Base-by-base conservation (phyloP, 495 filamentous ascomycete species). In the Corynascus novoguineensis region DNA sequence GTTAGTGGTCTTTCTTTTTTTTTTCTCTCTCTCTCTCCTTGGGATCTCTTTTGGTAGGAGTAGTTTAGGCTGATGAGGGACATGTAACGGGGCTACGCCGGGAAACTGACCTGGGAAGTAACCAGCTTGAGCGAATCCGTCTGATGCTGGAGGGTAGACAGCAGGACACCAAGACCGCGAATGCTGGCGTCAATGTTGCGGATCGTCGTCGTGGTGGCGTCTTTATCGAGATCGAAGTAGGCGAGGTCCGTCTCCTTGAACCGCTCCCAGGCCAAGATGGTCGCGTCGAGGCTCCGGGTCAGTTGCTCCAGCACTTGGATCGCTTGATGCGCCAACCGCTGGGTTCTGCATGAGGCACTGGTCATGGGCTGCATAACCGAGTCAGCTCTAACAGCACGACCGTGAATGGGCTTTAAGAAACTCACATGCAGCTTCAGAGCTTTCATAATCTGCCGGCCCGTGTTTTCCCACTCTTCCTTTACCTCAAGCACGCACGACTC, bases 391-490 rank as follows among this genome's bases (percentile, higher is more conserved):
- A 17, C 3, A 21, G 5, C 3, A 17, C 8, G 11, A 7, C 6
- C 7, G 38, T 41, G 22, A 9, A 21, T 10, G n/a, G 17, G 19
- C 6, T 4, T 1, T 22, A 1, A 9, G 7, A n/a, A 21, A 60
- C 55, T 35, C 12, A 55, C 61, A 38, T 25, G 34, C 2, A 25
- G 8, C 34, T 56, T 60, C 11, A 64, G 24, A 1, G 22, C 27
- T 27, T 55, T 64, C 32, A 58, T 3, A 24, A 61, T 12, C 10
- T 35, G 51, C 17, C 22, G 21, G 2, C 37, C 58, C 12, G 25
- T 21, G 21, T 59, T 64, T 12, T 38, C 28, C 62, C 59, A 64
- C 29, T 64, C 62, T 2, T 27, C 55, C 31, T 44, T 59, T 1
- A 35, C 55, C 11, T 61, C 52, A 1, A 9, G 7, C 5, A 64